Evolutionary conservation across 2,329 filamentous ascomycete genomes (phyloP).

Genomic region (Fusarium sp.): DNA sequence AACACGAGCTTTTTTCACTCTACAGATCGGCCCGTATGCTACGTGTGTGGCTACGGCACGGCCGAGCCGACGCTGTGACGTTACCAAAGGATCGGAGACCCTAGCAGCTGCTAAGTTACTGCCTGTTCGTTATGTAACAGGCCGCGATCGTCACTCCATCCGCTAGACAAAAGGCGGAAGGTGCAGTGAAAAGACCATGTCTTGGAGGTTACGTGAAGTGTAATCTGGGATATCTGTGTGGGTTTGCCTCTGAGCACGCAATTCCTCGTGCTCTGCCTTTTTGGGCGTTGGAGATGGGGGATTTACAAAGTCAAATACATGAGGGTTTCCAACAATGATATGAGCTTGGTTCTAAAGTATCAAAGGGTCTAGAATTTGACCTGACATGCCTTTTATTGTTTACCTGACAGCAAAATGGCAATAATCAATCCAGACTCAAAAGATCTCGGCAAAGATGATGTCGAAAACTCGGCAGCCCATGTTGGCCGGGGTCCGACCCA

Average conservation of each 20-base stretch:
- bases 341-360: background rate
- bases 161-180: too few relatives aligned
- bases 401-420: background rate
- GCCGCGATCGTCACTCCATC: too few relatives aligned
- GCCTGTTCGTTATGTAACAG: background rate
- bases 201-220: constrained; percentile 25
- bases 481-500: constrained; percentile 32
- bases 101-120: background rate
- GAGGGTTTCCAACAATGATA: background rate
- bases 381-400: background rate
- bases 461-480: constrained; percentile 26
- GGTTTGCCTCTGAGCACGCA: constrained; percentile 43
- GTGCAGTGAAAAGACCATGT: background rate
- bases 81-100: background rate
- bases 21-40: background rate
- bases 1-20: background rate
- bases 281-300: background rate
- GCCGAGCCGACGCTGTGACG: constrained; percentile 13
- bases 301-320: constrained; percentile 15
- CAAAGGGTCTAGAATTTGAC: background rate
- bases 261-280: constrained; percentile 37
- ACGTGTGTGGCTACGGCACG: constrained; percentile 7
- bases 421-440: constrained; percentile 22
- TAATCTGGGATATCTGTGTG: constrained; percentile 19
- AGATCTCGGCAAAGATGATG: constrained; percentile 33